These are phyloP conservation scores for Orbilia blumenaviensis DNA, from an alignment of 2,329 filamentous ascomycete species.

Conservation along the genomic window DNA sequence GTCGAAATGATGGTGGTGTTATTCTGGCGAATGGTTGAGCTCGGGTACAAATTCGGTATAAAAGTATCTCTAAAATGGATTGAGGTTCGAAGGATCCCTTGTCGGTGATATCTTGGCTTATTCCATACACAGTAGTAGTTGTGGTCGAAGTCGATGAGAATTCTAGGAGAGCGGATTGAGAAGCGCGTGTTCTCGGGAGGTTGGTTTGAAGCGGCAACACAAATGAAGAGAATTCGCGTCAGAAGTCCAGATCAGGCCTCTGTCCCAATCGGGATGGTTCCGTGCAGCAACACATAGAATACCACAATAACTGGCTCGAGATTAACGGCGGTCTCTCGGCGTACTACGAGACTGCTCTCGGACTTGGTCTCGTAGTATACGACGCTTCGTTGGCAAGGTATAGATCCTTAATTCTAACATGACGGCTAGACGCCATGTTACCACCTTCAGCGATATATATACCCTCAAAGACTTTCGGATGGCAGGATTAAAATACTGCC, in stretches of 20 bases:
- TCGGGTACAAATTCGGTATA: neutral
- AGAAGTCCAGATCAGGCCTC: neutral
- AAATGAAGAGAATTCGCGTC: slow-evolving; percentile 15
- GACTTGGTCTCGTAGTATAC: too few species aligned
- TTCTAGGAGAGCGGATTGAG: neutral
- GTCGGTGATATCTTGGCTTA: neutral
- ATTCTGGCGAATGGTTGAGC: neutral
- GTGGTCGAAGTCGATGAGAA: neutral
- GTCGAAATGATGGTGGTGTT: neutral
- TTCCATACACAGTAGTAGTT: neutral
- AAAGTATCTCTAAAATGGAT: neutral
- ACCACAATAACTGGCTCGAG: neutral
- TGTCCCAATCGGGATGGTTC: neutral
- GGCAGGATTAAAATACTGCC: too few species aligned
- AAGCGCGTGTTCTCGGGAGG: slow-evolving; percentile 9
- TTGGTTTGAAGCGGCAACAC: slow-evolving; percentile 18
- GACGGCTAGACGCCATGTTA: too few species aligned
- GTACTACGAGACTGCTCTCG: too few species aligned
- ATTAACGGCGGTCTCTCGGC: neutral
- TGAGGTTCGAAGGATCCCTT: neutral
- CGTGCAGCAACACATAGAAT: neutral
- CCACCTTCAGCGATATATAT: too few species aligned
- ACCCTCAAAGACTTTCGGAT: too few species aligned
- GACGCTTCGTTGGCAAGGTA: too few species aligned
- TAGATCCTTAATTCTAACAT: too few species aligned